Evolutionary conservation across 306 rosid genomes (phyloP).

Genomic region (Gastrolobium bilobum): DNA sequence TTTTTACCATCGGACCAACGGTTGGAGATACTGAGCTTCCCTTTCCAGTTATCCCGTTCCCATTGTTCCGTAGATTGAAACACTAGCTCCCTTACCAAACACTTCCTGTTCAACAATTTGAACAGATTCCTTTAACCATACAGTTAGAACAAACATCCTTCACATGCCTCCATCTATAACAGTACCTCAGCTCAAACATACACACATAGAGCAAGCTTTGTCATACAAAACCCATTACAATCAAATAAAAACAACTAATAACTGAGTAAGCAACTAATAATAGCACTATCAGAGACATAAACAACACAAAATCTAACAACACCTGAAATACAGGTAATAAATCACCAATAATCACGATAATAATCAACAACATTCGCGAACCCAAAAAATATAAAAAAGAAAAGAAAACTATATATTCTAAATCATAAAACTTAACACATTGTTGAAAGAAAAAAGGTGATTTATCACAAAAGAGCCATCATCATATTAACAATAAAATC

Average conservation of each 20-base stretch:
- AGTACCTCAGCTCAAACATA: conserved; percentile 1
- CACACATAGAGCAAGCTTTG: neutral
- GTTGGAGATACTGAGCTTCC: too few species aligned
- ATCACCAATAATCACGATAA: neutral
- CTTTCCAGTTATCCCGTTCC: too few species aligned
- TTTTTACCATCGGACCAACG: too few species aligned
- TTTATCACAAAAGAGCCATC: neutral
- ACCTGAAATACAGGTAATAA: neutral
- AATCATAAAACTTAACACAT: neutral
- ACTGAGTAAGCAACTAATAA: neutral
- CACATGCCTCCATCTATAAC: neutral
- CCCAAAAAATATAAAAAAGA: neutral
- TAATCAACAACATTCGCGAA: neutral
- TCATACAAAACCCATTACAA: neutral
- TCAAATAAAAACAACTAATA: neutral
- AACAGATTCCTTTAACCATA: neutral
- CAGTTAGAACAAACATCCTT: conserved; percentile 6
- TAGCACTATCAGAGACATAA: neutral
- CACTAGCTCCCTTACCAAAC: too few species aligned
- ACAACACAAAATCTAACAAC: neutral
- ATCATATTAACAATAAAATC: conserved; percentile 28
- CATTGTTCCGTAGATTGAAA: too few species aligned
- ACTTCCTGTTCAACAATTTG: too few species aligned
- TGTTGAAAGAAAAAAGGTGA: neutral
- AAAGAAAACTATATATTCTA: neutral